A percentile compares a stretch with the other conserved stretches of the same genome.
These are phyloP conservation scores for Sisymbrium irio DNA, from an alignment of 345 rosid species.

Conservation along the genomic window DNA sequence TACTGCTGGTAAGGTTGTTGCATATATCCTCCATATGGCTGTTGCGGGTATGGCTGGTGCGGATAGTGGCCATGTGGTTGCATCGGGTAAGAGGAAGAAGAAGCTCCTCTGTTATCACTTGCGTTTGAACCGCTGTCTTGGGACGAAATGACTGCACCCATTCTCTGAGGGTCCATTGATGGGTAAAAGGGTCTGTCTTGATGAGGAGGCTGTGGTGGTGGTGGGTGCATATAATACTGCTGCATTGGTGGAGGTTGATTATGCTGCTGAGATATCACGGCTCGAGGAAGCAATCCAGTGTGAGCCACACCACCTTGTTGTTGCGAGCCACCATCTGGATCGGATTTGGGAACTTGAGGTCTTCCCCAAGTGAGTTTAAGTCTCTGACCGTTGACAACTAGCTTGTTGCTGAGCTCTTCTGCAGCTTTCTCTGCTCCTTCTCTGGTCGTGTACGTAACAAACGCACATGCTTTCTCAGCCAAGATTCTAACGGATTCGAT, in stretches of 20 bases:
- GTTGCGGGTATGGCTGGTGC: conserved; percentile 52
- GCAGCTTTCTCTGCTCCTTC: conserved; percentile 99
- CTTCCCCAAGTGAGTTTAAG: conserved; percentile 94
- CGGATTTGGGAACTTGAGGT: conserved; percentile 78
- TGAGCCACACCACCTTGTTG: conserved; percentile 66
- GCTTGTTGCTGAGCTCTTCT: conserved; percentile 80
- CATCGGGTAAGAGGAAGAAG: conserved; percentile 47
- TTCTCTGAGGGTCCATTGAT: conserved; percentile 95
- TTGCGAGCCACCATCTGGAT: conserved; percentile 57
- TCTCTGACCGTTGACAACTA: conserved; percentile 79
- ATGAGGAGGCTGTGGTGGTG: conserved; percentile 39
- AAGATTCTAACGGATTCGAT: conserved; percentile 80
- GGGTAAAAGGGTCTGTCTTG: conserved; percentile 72
- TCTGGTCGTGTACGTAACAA: conserved; percentile 85
- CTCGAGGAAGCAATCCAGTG: conserved; percentile 73
- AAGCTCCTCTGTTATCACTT: conserved; percentile 49
- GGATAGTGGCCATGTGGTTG: conserved; percentile 32
- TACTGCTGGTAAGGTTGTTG: conserved; percentile 69
- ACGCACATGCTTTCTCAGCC: conserved; percentile 83
- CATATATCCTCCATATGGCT: conserved; percentile 63
- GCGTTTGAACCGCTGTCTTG: conserved; percentile 50
- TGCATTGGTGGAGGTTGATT: conserved; percentile 61
- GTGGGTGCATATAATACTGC: conserved; percentile 61
- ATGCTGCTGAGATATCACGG: conserved; percentile 87
- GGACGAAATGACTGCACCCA: conserved; percentile 80